Evolutionary conservation across 2,329 filamentous ascomycete species (phyloP).

Genomic region (Aspergillus transmontanensis): DNA sequence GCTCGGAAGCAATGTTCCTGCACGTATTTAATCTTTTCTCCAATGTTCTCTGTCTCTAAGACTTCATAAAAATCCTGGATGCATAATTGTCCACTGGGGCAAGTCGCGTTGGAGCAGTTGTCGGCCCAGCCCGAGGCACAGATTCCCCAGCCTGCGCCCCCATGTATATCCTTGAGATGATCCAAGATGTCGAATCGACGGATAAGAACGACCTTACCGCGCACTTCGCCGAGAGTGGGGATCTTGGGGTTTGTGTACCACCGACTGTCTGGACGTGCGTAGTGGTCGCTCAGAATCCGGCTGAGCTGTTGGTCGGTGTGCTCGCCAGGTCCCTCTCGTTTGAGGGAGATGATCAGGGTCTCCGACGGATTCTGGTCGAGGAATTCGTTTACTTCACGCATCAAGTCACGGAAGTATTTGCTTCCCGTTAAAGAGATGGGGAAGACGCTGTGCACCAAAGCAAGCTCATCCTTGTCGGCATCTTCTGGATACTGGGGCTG

Average conservation of each 20-base stretch:
- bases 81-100: conserved; percentile 71
- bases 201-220: conserved; percentile 81
- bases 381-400: conserved; percentile 73
- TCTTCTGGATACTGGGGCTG: conserved; percentile 63
- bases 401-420: conserved; percentile 75
- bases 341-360: conserved; percentile 81
- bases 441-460: conserved; percentile 88
- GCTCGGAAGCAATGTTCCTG: conserved; percentile 77
- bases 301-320: conserved; percentile 78
- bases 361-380: conserved; percentile 77
- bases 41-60: conserved; percentile 71
- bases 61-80: conserved; percentile 97
- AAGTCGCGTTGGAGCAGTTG: conserved; percentile 77
- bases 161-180: conserved; percentile 45
- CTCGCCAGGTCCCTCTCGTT: conserved; percentile 84
- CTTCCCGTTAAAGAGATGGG: conserved; percentile 80
- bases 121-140: conserved; percentile 75
- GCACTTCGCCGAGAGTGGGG: conserved; percentile 74
- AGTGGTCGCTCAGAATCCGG: conserved; percentile 71
- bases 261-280: conserved; percentile 58
- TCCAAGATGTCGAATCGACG: conserved; percentile 73
- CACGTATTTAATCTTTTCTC: conserved; percentile 75
- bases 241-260: conserved; percentile 82
- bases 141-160: conserved; percentile 58
- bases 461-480: conserved; percentile 64